Evolutionary conservation across 257 asterid species (phyloP).

Genomic region (Oldenlandia corymbosa): DNA sequence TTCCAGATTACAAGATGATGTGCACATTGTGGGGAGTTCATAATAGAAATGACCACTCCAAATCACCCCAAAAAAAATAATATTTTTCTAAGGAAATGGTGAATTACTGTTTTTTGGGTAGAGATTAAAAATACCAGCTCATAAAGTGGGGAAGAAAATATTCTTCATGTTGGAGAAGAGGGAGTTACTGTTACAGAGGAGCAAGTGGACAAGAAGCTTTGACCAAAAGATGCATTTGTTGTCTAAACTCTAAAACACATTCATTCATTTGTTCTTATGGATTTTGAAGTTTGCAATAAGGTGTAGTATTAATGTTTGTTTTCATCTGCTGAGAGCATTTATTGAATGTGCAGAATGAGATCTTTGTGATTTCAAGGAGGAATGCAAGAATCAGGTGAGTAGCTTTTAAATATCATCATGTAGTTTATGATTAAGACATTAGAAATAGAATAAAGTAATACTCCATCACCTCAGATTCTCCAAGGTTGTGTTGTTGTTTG

Average conservation of each 20-base stretch:
- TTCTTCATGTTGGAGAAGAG: slow-evolving; percentile 22
- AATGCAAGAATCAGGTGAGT: slow-evolving; percentile 19
- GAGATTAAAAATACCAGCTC: slow-evolving; percentile 29
- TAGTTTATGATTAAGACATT: not conserved
- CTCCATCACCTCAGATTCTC: too few relatives aligned
- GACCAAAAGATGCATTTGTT: slow-evolving; percentile 22
- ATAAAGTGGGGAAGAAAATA: slow-evolving; percentile 29
- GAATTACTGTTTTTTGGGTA: not conserved
- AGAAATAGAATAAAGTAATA: too few relatives aligned
- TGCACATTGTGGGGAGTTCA: slow-evolving; percentile 18
- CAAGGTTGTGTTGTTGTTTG: too few relatives aligned
- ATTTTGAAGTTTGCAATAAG: slow-evolving; percentile 11
- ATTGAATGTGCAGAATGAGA: slow-evolving; percentile 2
- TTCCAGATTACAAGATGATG: slow-evolving; percentile 24
- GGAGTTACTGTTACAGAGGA: not conserved
- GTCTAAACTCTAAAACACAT: too few relatives aligned
- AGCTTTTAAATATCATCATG: slow-evolving; percentile 9
- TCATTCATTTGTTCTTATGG: too few relatives aligned
- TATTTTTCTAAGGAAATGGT: not conserved
- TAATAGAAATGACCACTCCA: slow-evolving; percentile 1
- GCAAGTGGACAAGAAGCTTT: slow-evolving; percentile 15
- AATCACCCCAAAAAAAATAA: slow-evolving; percentile 4
- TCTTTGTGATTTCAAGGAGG: slow-evolving; percentile 9
- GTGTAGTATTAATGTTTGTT: slow-evolving; percentile 15
- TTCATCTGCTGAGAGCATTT: slow-evolving; percentile 13